A percentile compares a stretch with the other conserved stretches of the same genome.
phyloP scores from a whole-genome alignment of 1,284 basidiomycete species.

The Microbotryum scabiosae region DNA sequence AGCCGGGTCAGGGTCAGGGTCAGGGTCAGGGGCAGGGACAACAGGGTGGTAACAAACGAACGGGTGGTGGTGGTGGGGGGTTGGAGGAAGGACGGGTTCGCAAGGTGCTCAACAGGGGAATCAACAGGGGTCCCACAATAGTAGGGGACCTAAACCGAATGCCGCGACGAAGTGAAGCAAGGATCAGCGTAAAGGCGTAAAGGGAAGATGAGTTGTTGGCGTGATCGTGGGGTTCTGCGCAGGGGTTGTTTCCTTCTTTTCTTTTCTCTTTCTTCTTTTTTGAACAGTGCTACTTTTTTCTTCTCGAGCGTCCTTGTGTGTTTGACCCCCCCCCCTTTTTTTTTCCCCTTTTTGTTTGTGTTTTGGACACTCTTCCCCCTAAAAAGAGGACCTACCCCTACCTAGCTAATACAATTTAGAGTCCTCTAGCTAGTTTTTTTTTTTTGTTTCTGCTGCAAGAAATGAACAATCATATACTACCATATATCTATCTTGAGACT shows the following conservation, averaged over 20 bases:
- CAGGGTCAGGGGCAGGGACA: neutral
- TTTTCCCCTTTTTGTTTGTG: too few species aligned
- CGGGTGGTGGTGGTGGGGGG: neutral
- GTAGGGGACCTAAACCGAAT: too few species aligned
- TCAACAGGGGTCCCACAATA: neutral
- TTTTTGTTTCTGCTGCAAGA: too few species aligned
- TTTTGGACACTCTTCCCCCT: too few species aligned
- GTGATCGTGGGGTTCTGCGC: neutral
- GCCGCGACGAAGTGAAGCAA: too few species aligned
- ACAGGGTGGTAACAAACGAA: neutral
- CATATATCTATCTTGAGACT: too few species aligned
- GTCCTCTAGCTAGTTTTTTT: too few species aligned
- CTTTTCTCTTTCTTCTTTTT: neutral
- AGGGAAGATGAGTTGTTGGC: neutral
- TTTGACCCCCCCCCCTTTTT: neutral
- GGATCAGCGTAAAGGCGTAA: too few species aligned
- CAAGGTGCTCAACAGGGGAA: neutral
- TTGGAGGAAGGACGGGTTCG: conserved; percentile 76
- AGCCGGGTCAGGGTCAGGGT: neutral
- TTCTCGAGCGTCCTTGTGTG: neutral
- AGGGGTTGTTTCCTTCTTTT: neutral
- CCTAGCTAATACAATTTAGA: too few species aligned
- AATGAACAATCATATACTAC: too few species aligned
- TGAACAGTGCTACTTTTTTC: neutral
- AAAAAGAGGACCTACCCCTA: too few species aligned